Evolutionary conservation across 345 rosid genomes (phyloP).

Genomic region (Melaleuca alternifolia): DNA sequence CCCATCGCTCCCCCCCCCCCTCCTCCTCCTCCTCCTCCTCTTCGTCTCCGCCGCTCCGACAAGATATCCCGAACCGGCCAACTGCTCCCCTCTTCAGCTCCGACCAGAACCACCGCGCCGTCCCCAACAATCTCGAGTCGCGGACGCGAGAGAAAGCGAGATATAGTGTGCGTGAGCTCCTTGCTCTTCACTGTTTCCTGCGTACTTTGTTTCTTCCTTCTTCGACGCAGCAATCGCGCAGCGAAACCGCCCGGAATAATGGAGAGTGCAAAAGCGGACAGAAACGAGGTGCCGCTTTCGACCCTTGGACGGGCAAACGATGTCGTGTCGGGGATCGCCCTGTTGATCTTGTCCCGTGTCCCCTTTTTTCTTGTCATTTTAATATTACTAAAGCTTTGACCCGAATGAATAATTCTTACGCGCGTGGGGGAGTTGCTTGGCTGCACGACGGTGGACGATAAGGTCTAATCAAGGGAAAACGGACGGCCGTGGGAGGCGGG

Average conservation of each 20-base stretch:
- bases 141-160: neutral
- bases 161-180: neutral
- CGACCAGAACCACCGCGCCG: neutral
- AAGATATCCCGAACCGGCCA: neutral
- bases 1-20: conserved; percentile 23
- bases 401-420: too few relatives aligned
- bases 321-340: neutral
- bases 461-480: neutral
- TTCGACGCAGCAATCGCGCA: neutral
- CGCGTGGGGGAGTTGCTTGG: neutral
- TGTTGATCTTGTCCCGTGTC: neutral
- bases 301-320: neutral
- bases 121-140: neutral
- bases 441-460: neutral
- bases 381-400: neutral
- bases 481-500: neutral
- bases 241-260: neutral
- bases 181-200: neutral
- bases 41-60: neutral
- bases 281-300: neutral
- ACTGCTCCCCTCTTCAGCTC: neutral
- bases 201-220: neutral
- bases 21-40: neutral
- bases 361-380: neutral
- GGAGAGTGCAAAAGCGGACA: neutral